Percentiles rank a stretch among this genome's conserved stretches.
These are phyloP conservation scores for Vigna trinervia DNA, from an alignment of 306 rosid species.

Conservation along the genomic window DNA sequence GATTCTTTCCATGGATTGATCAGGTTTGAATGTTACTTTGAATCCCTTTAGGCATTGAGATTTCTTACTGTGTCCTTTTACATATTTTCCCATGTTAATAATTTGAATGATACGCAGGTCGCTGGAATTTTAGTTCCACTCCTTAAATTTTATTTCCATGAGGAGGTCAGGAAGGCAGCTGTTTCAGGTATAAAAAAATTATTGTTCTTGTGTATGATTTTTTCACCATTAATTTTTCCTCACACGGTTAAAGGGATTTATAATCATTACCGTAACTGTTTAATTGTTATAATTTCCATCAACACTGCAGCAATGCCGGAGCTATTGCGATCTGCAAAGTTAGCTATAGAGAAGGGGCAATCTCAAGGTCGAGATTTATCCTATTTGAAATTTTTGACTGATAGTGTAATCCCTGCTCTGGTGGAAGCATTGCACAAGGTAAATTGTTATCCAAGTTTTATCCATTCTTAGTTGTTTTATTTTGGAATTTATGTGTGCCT, in stretches of 20 bases:
- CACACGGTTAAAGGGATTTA: neutral
- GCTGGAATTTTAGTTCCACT: conserved; percentile 96
- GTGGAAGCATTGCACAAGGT: conserved; percentile 99
- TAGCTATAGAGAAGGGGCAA: conserved; percentile 94
- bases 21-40: conserved; percentile 80
- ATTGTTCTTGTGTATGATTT: conserved; percentile 10
- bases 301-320: conserved; percentile 88
- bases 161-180: conserved; percentile 99
- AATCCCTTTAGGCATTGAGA: neutral
- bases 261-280: conserved; percentile 15
- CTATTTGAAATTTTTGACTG: conserved; percentile 86
- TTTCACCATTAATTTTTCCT: neutral
- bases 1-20: conserved; percentile 99
- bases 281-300: conserved; percentile 36
- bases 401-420: conserved; percentile 86
- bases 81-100: conserved; percentile 13
- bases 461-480: neutral
- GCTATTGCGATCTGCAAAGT: conserved; percentile 88
- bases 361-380: conserved; percentile 89
- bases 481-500: conserved; percentile 1
- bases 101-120: conserved; percentile 61
- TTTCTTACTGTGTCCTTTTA: conserved; percentile 20
- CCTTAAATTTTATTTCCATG: conserved; percentile 94
- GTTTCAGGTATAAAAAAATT: conserved; percentile 74
- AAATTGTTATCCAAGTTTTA: conserved; percentile 12